These are phyloP conservation scores for Aspergillus glaucus DNA, from an alignment of 2,329 filamentous ascomycete species.

Conservation along the genomic window DNA sequence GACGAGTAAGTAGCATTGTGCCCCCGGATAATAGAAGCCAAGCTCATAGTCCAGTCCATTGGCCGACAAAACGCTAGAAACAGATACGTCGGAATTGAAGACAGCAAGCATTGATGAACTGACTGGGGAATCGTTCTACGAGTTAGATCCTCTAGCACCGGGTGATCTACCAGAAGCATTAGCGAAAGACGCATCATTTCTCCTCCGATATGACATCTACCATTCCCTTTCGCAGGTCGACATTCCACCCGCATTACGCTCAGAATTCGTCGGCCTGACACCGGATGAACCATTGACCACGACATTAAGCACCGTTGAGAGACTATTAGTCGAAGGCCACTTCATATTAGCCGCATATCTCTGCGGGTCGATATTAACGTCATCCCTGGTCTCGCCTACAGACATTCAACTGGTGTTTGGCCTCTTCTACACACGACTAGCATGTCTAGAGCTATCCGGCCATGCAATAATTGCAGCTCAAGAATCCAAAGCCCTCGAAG, in stretches of 20 bases:
- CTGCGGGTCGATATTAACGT: constrained; percentile 36
- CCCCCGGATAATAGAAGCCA: neutral
- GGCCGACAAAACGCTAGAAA: constrained; percentile 12
- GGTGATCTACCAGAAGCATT: constrained; percentile 32
- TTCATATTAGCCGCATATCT: constrained; percentile 69
- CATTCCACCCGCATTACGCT: constrained; percentile 61
- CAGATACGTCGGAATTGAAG: constrained; percentile 11
- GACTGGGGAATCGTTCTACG: constrained; percentile 24
- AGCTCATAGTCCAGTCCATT: constrained; percentile 23
- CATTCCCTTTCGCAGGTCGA: constrained; percentile 65
- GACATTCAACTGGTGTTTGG: constrained; percentile 65
- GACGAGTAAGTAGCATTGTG: constrained; percentile 57
- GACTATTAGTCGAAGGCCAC: constrained; percentile 65
- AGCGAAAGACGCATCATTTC: constrained; percentile 71
- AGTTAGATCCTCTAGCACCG: constrained; percentile 30
- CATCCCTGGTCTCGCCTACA: constrained; percentile 33
- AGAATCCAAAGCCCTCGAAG: constrained; percentile 58
- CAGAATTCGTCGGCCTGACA: constrained; percentile 57
- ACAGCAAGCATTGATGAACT: constrained; percentile 12
- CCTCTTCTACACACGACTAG: constrained; percentile 72
- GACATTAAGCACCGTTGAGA: constrained; percentile 46
- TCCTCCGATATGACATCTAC: constrained; percentile 74
- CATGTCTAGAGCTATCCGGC: constrained; percentile 74
- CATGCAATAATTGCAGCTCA: constrained; percentile 62
- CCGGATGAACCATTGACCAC: constrained; percentile 49